Evolutionary conservation across 2,329 filamentous ascomycete genomes (phyloP).

Genomic region (Dactylellina sp.): DNA sequence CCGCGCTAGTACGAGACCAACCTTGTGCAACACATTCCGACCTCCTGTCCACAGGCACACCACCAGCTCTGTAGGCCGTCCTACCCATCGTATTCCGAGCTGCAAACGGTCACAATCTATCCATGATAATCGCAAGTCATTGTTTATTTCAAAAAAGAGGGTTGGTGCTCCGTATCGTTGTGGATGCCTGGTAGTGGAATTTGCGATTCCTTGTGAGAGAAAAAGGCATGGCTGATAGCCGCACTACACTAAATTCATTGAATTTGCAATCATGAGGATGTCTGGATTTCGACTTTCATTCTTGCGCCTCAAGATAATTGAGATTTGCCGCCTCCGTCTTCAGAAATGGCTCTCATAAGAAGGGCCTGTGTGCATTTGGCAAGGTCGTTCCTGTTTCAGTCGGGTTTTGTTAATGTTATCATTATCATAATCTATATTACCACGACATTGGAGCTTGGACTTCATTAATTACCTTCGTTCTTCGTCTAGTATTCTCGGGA

Average conservation of each 20-base stretch:
- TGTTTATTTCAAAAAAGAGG: slow-evolving; percentile 9
- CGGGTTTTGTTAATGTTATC: neutral
- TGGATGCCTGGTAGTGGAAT: slow-evolving; percentile 51
- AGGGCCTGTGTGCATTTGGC: slow-evolving; percentile 18
- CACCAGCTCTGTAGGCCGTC: slow-evolving; percentile 23
- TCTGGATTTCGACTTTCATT: slow-evolving; percentile 41
- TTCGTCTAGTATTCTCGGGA: slow-evolving; percentile 42
- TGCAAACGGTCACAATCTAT: slow-evolving; percentile 51
- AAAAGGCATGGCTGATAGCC: slow-evolving; percentile 44
- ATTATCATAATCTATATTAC: too few relatives aligned
- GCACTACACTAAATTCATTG: slow-evolving; percentile 10
- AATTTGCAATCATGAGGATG: slow-evolving; percentile 21
- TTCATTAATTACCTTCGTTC: slow-evolving; percentile 36
- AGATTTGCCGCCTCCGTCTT: slow-evolving; percentile 28
- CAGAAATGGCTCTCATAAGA: slow-evolving; percentile 37
- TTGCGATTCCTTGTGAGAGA: slow-evolving; percentile 25
- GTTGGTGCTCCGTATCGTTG: slow-evolving; percentile 17
- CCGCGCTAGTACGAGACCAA: slow-evolving; percentile 28
- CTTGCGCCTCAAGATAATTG: slow-evolving; percentile 42
- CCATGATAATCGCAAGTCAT: slow-evolving; percentile 23
- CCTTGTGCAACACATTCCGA: slow-evolving; percentile 56
- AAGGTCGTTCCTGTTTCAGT: neutral
- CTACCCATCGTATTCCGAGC: slow-evolving; percentile 12
- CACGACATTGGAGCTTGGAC: slow-evolving; percentile 39
- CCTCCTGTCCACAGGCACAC: slow-evolving; percentile 38